Percentiles rank a stretch among this genome's conserved stretches.
Conservation (phyloP, 169 alveolate species). For the Plasmodium fragile region DNA sequence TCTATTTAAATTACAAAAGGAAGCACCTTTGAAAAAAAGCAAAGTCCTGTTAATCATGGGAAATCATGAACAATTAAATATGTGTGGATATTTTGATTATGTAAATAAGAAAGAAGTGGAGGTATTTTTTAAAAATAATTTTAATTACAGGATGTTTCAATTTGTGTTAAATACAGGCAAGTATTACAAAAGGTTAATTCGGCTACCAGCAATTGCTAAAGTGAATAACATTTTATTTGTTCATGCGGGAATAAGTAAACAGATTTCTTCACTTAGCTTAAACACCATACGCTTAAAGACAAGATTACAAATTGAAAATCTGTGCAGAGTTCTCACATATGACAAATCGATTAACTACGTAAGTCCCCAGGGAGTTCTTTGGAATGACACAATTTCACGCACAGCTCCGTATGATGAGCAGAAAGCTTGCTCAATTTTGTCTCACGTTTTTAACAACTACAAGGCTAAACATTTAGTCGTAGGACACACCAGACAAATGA, state of each 20-base stretch:
- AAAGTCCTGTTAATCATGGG: conserved; percentile 43
- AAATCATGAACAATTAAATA: conserved; percentile 55
- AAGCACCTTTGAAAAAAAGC: conserved; percentile 49
- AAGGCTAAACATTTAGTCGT: conserved; percentile 39
- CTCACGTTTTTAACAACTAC: conserved; percentile 14
- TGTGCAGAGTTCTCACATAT: neutral
- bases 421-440: conserved; percentile 26
- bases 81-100: conserved; percentile 49
- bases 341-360: conserved; percentile 26
- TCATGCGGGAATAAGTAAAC: conserved; percentile 33
- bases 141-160: conserved; percentile 3
- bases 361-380: conserved; percentile 38
- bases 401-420: conserved; percentile 7
- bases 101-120: conserved; percentile 40
- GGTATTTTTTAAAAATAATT: conserved; percentile 45
- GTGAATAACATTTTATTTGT: conserved; percentile 48
- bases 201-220: conserved; percentile 42
- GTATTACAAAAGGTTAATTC: conserved; percentile 26
- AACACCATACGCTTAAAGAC: conserved; percentile 35
- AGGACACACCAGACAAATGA: conserved; percentile 38
- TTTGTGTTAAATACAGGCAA: conserved; percentile 14
- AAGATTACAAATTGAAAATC: conserved; percentile 49
- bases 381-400: conserved; percentile 30
- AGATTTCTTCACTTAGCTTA: conserved; percentile 28
- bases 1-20: conserved; percentile 56